These are phyloP conservation scores for Candolleomyces aberdarensis DNA, from an alignment of 768 basidiomycete species.

Conservation along the genomic window DNA sequence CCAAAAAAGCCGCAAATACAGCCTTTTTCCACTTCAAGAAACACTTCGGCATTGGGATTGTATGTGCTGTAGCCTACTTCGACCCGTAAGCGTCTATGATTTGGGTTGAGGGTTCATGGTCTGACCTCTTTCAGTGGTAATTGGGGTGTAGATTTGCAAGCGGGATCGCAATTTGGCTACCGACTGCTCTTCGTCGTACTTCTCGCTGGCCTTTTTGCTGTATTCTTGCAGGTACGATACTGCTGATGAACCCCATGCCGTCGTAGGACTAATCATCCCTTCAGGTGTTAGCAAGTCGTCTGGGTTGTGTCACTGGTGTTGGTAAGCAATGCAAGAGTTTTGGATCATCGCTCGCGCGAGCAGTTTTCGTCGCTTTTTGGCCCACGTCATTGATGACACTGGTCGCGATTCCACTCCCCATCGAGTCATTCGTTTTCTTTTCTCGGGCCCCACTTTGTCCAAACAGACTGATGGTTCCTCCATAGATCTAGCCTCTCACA, in stretches of 20 bases:
- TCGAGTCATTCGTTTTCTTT: constrained; percentile 4
- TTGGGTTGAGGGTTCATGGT: constrained; percentile 1
- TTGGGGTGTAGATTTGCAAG: constrained; percentile 88
- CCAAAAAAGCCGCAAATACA: constrained; percentile 27
- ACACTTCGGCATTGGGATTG: constrained; percentile 80
- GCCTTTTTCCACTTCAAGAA: constrained; percentile 51
- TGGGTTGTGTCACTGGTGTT: constrained; percentile 82
- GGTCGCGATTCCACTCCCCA: not conserved
- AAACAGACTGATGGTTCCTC: constrained; percentile 9
- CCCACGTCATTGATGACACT: not conserved
- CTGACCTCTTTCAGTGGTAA: constrained; percentile 57
- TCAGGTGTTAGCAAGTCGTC: constrained; percentile 70
- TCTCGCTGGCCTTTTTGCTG: constrained; percentile 77
- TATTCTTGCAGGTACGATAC: constrained; percentile 67
- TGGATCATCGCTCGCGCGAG: not conserved
- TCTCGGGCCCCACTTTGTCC: not conserved
- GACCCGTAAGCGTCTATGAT: constrained; percentile 60
- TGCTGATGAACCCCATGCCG: not conserved
- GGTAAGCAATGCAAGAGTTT: constrained; percentile 38
- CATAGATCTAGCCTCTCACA: constrained; percentile 52
- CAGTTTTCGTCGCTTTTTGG: not conserved
- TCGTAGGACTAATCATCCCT: not conserved
- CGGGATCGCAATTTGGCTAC: constrained; percentile 84
- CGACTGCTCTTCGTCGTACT: constrained; percentile 83
- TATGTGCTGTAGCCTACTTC: constrained; percentile 87